A percentile compares a stretch with the other conserved stretches of the same genome.
phyloP scores from a whole-genome alignment of 2,329 filamentous ascomycete genomes.

The Botrytis paeoniae region DNA sequence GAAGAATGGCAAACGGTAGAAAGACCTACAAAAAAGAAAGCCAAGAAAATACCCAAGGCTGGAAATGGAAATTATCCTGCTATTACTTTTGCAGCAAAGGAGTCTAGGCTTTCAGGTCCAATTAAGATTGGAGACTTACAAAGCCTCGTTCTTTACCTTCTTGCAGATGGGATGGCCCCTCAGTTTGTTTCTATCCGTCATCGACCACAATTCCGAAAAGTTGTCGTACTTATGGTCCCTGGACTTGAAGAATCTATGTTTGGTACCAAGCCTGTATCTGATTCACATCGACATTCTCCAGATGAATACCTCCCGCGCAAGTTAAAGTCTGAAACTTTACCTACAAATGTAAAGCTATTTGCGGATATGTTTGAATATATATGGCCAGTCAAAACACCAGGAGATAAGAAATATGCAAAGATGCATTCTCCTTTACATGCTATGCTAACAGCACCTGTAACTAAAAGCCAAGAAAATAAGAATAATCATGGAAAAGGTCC shows the following conservation, averaged over 20 bases:
- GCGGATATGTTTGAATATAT: conserved; percentile 81
- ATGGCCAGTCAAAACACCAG: conserved; percentile 85
- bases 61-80: conserved; percentile 57
- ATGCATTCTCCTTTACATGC: conserved; percentile 85
- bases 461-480: conserved; percentile 61
- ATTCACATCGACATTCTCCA: conserved; percentile 43
- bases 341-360: conserved; percentile 60
- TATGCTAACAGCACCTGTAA: conserved; percentile 72
- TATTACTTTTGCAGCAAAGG: conserved; percentile 52
- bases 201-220: conserved; percentile 66
- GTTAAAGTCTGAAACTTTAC: conserved; percentile 51
- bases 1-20: conserved; percentile 53
- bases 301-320: conserved; percentile 59
- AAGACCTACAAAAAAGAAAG: conserved; percentile 52
- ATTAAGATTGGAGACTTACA: conserved; percentile 62
- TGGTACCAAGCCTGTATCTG: conserved; percentile 45
- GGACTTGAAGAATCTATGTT: conserved; percentile 92
- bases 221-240: conserved; percentile 88
- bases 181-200: conserved; percentile 64
- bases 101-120: conserved; percentile 57
- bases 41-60: conserved; percentile 58
- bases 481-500: conserved; percentile 51
- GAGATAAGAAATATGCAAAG: conserved; percentile 75
- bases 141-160: conserved; percentile 62
- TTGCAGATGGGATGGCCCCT: conserved; percentile 62